These are phyloP conservation scores for Laetiporus sulphureus DNA, from an alignment of 1,284 basidiomycete genomes.

Conservation along the genomic window DNA sequence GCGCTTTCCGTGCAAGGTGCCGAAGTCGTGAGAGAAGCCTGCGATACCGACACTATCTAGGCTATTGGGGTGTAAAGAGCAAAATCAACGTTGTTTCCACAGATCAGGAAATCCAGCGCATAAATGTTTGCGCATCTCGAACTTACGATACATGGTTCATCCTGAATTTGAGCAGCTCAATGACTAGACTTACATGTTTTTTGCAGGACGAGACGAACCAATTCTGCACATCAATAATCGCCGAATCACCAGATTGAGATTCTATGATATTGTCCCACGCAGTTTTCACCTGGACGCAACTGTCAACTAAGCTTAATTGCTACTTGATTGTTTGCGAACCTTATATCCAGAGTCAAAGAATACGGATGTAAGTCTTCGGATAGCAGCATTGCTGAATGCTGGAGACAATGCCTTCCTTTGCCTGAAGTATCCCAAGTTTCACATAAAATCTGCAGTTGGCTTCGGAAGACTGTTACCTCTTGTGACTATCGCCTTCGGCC, in stretches of 20 bases:
- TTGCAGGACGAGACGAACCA: constrained; percentile 9
- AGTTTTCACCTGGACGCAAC: constrained; percentile 32
- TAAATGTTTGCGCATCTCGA: not conserved
- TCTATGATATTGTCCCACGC: constrained; percentile 46
- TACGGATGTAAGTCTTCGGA: constrained; percentile 28
- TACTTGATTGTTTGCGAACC: constrained; percentile 23
- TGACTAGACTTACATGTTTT: constrained; percentile 7
- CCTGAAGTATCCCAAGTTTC: constrained; percentile 15
- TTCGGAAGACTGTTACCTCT: constrained; percentile 16
- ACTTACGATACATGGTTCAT: constrained; percentile 45
- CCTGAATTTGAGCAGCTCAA: constrained; percentile 17
- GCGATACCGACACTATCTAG: constrained; percentile 56
- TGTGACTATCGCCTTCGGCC: constrained; percentile 48
- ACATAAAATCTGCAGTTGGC: not conserved
- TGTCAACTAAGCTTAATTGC: not conserved
- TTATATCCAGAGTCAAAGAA: constrained; percentile 44
- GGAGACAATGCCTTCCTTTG: constrained; percentile 36
- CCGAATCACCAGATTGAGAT: constrained; percentile 21
- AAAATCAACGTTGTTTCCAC: too few species aligned
- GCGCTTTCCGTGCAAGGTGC: constrained; percentile 40
- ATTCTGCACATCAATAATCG: constrained; percentile 46
- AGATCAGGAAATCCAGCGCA: too few species aligned
- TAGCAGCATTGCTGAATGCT: constrained; percentile 35
- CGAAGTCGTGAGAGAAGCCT: constrained; percentile 51
- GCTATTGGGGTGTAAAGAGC: too few species aligned